phyloP scores from a whole-genome alignment of 2,329 filamentous ascomycete genomes.

The Ustulina deusta region DNA sequence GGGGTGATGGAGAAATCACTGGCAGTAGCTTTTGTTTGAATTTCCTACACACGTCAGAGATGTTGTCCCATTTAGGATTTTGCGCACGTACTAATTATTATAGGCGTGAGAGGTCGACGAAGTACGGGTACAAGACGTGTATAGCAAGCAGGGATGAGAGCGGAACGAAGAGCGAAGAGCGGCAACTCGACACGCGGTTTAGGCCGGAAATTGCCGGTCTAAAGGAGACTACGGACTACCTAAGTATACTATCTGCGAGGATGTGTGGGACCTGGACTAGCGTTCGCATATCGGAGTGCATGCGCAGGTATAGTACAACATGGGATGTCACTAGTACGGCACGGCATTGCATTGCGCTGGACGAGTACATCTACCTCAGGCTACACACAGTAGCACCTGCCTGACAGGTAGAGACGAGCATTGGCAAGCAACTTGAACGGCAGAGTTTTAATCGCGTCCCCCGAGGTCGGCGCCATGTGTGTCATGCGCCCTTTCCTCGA shows the following conservation, averaged over 20 bases:
- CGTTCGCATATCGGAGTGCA: not conserved
- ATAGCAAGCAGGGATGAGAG: slow-evolving; percentile 17
- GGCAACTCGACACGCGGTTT: slow-evolving; percentile 19
- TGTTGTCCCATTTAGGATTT: not conserved
- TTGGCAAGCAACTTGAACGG: not conserved
- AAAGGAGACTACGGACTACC: not conserved
- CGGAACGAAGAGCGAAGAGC: slow-evolving; percentile 14
- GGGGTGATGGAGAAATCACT: not conserved
- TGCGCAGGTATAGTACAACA: too few relatives aligned
- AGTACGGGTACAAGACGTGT: not conserved
- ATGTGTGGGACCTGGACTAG: slow-evolving; percentile 14
- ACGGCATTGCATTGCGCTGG: not conserved
- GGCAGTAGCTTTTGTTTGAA: not conserved
- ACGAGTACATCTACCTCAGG: not conserved
- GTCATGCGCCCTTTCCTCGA: slow-evolving; percentile 26
- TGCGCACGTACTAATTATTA: not conserved
- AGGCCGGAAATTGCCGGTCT: slow-evolving; percentile 32
- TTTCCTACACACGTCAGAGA: not conserved
- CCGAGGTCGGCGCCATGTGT: slow-evolving; percentile 32
- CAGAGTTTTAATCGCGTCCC: not conserved
- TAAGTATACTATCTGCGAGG: too few relatives aligned
- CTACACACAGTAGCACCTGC: not conserved
- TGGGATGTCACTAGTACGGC: too few relatives aligned
- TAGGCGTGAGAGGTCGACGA: not conserved
- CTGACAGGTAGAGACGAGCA: too few relatives aligned